A percentile compares a stretch with the other conserved stretches of the same genome.
Conservation (phyloP, 2,329 filamentous ascomycete species). For the Fusarium citri region DNA sequence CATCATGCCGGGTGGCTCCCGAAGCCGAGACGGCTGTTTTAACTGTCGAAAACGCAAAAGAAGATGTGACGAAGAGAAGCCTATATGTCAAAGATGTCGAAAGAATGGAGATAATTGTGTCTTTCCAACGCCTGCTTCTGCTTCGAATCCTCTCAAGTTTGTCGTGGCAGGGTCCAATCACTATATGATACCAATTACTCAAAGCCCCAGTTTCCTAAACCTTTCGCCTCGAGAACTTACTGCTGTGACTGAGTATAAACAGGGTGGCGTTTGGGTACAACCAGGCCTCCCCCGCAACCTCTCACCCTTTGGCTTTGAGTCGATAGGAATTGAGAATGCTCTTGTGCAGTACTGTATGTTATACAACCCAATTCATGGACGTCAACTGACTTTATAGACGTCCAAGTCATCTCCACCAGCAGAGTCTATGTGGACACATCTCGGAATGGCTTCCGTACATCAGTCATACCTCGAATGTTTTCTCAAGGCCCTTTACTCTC, state of each 20-base stretch:
- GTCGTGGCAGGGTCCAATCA: conserved; percentile 34
- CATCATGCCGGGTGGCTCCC: conserved; percentile 40
- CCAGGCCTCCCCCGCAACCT: conserved; percentile 12
- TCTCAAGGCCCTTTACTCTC: conserved; percentile 31
- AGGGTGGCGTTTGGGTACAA: not conserved
- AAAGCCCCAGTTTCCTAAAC: conserved; percentile 31
- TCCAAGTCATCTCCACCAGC: conserved; percentile 39
- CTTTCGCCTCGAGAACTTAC: conserved; percentile 33
- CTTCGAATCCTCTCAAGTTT: conserved; percentile 40
- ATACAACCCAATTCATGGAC: too few species aligned
- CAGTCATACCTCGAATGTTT: conserved; percentile 40
- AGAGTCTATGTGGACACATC: conserved; percentile 42
- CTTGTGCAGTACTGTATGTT: conserved; percentile 43
- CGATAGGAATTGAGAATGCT: conserved; percentile 21
- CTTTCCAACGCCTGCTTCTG: conserved; percentile 30
- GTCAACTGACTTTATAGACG: conserved; percentile 29
- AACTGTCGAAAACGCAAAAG: conserved; percentile 63
- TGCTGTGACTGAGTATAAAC: conserved; percentile 1
- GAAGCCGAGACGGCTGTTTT: conserved; percentile 51
- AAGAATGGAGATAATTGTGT: conserved; percentile 32
- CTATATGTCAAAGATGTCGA: conserved; percentile 30
- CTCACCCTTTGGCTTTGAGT: conserved; percentile 20
- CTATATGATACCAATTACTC: conserved; percentile 21
- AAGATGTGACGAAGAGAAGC: conserved; percentile 56
- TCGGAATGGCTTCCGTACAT: conserved; percentile 38